phyloP scores from a whole-genome alignment of 2,329 filamentous ascomycete species.

The Epichloe glyceriae region DNA sequence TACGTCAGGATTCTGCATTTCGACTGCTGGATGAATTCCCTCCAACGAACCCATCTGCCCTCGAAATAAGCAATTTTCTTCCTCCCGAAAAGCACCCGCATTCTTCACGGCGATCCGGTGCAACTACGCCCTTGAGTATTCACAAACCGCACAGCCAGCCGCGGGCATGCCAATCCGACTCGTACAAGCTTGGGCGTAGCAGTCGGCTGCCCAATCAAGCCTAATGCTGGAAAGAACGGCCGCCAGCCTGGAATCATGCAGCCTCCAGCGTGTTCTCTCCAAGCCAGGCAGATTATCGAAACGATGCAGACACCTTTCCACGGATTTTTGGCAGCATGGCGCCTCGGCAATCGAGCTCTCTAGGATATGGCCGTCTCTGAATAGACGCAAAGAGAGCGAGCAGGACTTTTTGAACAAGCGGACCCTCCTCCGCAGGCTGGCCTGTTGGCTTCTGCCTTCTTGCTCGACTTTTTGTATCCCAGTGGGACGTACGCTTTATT shows the following conservation, averaged over 20 bases:
- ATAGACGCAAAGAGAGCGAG: conserved; percentile 12
- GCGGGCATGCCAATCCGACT: conserved; percentile 14
- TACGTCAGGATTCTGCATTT: not conserved
- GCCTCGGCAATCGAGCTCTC: conserved; percentile 35
- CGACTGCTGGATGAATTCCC: not conserved
- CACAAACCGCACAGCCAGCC: not conserved
- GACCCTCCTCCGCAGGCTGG: conserved; percentile 13
- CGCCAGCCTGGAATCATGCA: conserved; percentile 41
- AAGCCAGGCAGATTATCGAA: conserved; percentile 22
- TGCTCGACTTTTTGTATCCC: conserved; percentile 46
- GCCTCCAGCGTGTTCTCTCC: conserved; percentile 38
- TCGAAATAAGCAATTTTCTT: not conserved
- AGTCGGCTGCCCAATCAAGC: conserved; percentile 6
- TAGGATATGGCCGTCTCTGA: conserved; percentile 26
- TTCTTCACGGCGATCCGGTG: not conserved
- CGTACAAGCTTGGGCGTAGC: conserved; percentile 8
- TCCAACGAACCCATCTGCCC: not conserved
- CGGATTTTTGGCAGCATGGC: conserved; percentile 42
- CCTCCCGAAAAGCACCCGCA: not conserved
- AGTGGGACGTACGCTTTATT: conserved; percentile 29
- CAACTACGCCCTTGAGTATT: not conserved
- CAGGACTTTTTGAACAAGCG: conserved; percentile 9
- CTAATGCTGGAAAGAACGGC: conserved; percentile 48
- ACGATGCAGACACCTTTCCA: conserved; percentile 31
- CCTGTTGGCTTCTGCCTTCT: conserved; percentile 33